Evolutionary conservation across 345 rosid species (phyloP).

Genomic region (Corchorus olitorius): DNA sequence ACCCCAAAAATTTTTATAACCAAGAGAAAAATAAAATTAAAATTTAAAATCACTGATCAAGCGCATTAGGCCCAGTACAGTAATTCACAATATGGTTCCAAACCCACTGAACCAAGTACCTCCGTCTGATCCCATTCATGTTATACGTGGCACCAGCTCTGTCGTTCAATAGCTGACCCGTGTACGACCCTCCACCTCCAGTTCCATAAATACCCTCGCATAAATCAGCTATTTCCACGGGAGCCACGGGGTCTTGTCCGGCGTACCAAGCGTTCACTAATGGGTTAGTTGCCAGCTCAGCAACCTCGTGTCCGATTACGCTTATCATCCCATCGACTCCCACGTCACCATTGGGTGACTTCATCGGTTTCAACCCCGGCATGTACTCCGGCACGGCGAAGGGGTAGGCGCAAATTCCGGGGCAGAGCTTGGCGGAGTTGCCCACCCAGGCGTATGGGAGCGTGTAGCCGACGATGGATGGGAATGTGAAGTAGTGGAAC

Average conservation of each 20-base stretch:
- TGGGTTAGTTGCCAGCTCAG: constrained; percentile 95
- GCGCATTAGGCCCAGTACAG: constrained; percentile 94
- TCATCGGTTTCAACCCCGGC: constrained; percentile 68
- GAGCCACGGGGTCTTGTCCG: constrained; percentile 81
- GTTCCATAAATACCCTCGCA: constrained; percentile 99
- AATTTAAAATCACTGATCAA: constrained; percentile 53
- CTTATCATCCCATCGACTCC: constrained; percentile 98
- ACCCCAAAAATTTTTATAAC: neutral
- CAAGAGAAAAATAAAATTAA: neutral
- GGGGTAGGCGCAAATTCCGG: constrained; percentile 95
- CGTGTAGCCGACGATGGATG: constrained; percentile 91
- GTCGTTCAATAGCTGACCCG: constrained; percentile 77
- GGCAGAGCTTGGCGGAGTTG: constrained; percentile 83
- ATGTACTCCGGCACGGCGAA: constrained; percentile 72
- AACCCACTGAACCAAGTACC: constrained; percentile 91
- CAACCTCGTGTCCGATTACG: constrained; percentile 92
- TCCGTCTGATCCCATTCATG: constrained; percentile 81
- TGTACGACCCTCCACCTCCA: constrained; percentile 97
- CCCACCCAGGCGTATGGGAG: constrained; percentile 98
- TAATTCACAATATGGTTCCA: constrained; percentile 82
- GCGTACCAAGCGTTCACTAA: constrained; percentile 98
- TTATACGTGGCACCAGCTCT: constrained; percentile 80
- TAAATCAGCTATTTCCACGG: constrained; percentile 92
- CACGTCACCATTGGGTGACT: constrained; percentile 79
- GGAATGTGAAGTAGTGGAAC: constrained; percentile 95